These are phyloP conservation scores for Veloboletus limbatus DNA, from an alignment of 1,284 basidiomycete species.

Conservation along the genomic window DNA sequence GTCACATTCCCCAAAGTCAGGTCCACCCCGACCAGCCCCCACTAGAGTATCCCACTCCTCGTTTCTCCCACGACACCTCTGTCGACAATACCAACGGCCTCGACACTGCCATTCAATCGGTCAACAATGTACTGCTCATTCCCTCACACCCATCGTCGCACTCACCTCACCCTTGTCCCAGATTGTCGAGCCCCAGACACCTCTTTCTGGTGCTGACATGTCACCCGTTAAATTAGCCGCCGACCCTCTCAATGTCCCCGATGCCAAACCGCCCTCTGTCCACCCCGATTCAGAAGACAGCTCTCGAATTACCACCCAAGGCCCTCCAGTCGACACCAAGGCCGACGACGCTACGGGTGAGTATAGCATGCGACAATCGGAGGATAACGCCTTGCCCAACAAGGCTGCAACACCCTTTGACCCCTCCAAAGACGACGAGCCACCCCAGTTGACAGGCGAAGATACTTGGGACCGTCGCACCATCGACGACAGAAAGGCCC, in stretches of 20 bases:
- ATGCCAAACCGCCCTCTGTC: not conserved
- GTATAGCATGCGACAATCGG: conserved; percentile 17
- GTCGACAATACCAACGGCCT: conserved; percentile 9
- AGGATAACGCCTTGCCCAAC: conserved; percentile 13
- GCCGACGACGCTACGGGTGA: conserved; percentile 22
- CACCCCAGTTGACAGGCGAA: conserved; percentile 13
- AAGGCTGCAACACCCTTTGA: no score
- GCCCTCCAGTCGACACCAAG: conserved; percentile 8
- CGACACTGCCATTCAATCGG: conserved; percentile 9
- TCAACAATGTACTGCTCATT: conserved; percentile 31
- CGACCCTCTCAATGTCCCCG: conserved; percentile 11
- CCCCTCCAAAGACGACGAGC: conserved; percentile 18
- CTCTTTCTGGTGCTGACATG: conserved; percentile 17
- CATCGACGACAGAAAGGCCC: conserved; percentile 22
- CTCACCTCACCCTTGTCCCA: conserved; percentile 19
- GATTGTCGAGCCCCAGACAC: conserved; percentile 13
- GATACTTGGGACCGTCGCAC: conserved; percentile 18
- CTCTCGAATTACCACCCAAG: no score
- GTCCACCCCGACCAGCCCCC: conserved; percentile 43
- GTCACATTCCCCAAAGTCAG: conserved; percentile 37
- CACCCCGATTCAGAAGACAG: conserved; percentile 15
- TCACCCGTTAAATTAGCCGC: conserved; percentile 15
- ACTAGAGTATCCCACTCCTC: conserved; percentile 17
- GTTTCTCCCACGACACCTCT: conserved; percentile 6
- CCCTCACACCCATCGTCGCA: not conserved